phyloP scores from a whole-genome alignment of 1,284 basidiomycete species.

The Pseudozyma pruni region DNA sequence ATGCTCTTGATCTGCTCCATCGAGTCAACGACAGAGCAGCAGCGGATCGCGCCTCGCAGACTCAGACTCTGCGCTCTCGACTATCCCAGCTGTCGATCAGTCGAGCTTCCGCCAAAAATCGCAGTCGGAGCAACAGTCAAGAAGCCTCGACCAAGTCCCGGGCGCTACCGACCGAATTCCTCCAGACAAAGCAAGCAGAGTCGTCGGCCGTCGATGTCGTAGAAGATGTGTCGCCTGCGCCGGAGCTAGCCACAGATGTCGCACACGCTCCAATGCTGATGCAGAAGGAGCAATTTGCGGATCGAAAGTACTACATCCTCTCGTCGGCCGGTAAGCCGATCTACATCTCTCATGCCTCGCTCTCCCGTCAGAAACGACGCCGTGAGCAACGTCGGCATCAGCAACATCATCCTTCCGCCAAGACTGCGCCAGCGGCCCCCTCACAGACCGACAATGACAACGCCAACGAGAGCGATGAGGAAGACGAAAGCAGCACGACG shows the following conservation, averaged over 20 bases:
- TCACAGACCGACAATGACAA: background rate
- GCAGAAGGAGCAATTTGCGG: slow-evolving; percentile 22
- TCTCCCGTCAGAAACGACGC: slow-evolving; percentile 15
- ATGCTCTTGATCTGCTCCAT: slow-evolving; percentile 42
- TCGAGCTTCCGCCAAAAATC: slow-evolving; percentile 16
- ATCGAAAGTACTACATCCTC: slow-evolving; percentile 56
- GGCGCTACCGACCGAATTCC: slow-evolving; percentile 13
- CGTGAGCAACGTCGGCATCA: slow-evolving; percentile 13
- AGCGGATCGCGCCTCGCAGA: slow-evolving; percentile 21
- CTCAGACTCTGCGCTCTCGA: slow-evolving; percentile 17
- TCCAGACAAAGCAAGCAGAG: slow-evolving; percentile 1
- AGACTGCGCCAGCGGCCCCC: background rate
- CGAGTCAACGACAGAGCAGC: slow-evolving; percentile 41
- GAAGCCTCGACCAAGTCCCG: background rate
- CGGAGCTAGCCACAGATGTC: background rate
- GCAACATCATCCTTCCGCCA: background rate
- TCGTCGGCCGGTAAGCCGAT: slow-evolving; percentile 60
- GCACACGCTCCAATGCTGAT: background rate
- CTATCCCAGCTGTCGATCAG: slow-evolving; percentile 33
- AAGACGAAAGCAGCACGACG: slow-evolving; percentile 76
- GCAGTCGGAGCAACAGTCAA: slow-evolving; percentile 28
- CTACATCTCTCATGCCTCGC: slow-evolving; percentile 50
- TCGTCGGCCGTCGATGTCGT: background rate
- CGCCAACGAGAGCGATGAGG: slow-evolving; percentile 57
- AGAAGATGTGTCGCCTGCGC: background rate